phyloP scores from a whole-genome alignment of 1,284 basidiomycete genomes.

The Ustilago loliicola region DNA sequence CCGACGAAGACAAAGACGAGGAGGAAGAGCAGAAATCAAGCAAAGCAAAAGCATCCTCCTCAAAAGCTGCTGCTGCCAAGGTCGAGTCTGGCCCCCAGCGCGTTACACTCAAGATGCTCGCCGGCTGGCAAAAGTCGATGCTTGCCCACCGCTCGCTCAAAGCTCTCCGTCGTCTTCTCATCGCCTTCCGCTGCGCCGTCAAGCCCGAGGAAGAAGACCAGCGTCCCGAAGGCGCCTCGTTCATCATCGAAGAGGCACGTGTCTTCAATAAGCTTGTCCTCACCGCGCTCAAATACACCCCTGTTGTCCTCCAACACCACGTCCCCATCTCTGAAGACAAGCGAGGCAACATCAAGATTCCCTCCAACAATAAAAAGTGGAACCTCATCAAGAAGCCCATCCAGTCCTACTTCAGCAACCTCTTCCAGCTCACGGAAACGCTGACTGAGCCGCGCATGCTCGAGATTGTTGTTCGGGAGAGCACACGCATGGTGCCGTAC shows the following conservation, averaged over 20 bases:
- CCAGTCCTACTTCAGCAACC: constrained; percentile 74
- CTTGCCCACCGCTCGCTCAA: constrained; percentile 88
- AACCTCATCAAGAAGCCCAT: constrained; percentile 86
- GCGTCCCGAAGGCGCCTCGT: constrained; percentile 50
- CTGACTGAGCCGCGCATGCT: constrained; percentile 72
- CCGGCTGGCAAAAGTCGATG: constrained; percentile 89
- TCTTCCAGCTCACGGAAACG: constrained; percentile 63
- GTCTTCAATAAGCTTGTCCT: constrained; percentile 89
- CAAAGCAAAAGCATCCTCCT: constrained; percentile 29
- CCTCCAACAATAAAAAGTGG: constrained; percentile 70
- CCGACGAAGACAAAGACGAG: constrained; percentile 67
- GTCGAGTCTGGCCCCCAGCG: constrained; percentile 48
- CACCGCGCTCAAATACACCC: constrained; percentile 90
- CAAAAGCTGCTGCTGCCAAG: constrained; percentile 29
- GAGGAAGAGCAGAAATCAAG: constrained; percentile 35
- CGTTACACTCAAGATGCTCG: constrained; percentile 82
- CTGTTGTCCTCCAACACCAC: constrained; percentile 87
- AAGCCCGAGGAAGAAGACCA: constrained; percentile 59
- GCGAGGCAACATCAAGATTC: constrained; percentile 72
- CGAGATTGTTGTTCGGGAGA: constrained; percentile 73
- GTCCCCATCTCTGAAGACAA: constrained; percentile 81
- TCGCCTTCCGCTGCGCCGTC: constrained; percentile 68
- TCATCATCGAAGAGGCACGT: constrained; percentile 65
- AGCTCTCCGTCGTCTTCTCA: constrained; percentile 84
- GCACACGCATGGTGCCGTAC: constrained; percentile 67